Evolutionary conservation across 1,139 yeast genomes (phyloP).

Genomic region (Trichomonascaceae sp.): DNA sequence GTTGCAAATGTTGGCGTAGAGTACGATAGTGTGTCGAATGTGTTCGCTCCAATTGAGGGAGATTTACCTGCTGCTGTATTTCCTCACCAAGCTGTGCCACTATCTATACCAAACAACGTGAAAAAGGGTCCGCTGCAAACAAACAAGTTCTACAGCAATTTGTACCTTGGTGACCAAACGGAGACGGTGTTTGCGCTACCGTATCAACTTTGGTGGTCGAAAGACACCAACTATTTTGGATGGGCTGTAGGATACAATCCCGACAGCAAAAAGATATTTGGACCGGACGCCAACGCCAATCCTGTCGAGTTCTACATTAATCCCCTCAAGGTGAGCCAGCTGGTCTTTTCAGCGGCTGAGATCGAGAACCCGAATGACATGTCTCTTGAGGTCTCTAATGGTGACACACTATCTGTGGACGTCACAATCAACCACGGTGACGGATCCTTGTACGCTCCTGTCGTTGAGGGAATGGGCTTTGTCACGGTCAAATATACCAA

Average conservation of each 20-base stretch:
- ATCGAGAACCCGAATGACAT: conserved; percentile 30
- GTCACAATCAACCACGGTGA: conserved; percentile 29
- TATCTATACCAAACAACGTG: conserved; percentile 28
- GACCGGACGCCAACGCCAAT: conserved; percentile 22
- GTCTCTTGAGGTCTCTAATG: conserved; percentile 32
- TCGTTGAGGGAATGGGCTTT: conserved; percentile 72
- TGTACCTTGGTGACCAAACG: conserved; percentile 38
- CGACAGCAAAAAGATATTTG: conserved; percentile 31
- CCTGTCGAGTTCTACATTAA: conserved; percentile 38
- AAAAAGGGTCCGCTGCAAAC: conserved; percentile 33
- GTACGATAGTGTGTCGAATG: conserved; percentile 14
- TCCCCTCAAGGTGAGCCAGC: conserved; percentile 39
- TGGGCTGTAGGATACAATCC: conserved; percentile 49
- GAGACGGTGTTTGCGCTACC: conserved; percentile 43
- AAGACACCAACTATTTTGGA: conserved; percentile 34
- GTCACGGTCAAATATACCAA: conserved; percentile 54
- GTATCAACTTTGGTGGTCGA: conserved; percentile 41
- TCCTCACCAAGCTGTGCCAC: conserved; percentile 33
- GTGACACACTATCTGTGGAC: conserved; percentile 44
- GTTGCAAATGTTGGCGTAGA: no score
- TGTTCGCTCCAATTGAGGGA: conserved; percentile 39
- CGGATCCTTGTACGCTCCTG: conserved; percentile 26
- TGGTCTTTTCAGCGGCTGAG: conserved; percentile 44
- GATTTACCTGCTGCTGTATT: conserved; percentile 38
- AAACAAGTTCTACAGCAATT: conserved; percentile 58